Percentiles rank a stretch among this genome's conserved stretches.
phyloP scores from a whole-genome alignment of 805 yeast genomes.

The Metschnikowia lochheadii region DNA sequence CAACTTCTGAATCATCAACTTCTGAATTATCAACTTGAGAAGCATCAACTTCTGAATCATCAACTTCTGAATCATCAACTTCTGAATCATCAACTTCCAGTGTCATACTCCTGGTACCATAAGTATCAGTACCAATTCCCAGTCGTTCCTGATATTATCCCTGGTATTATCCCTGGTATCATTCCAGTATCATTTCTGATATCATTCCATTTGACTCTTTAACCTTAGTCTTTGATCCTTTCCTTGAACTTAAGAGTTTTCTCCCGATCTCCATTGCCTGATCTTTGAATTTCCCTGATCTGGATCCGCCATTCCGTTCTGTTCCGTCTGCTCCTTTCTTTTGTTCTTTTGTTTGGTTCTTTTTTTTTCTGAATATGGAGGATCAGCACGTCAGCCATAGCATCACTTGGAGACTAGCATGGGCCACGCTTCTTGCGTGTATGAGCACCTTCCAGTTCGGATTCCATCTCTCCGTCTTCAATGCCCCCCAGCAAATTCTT shows the following conservation, averaged over 20 bases:
- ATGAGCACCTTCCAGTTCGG: slow-evolving; percentile 39
- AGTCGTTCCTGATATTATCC: neutral
- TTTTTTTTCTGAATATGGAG: slow-evolving; percentile 3
- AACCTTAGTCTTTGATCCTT: no score
- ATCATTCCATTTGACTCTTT: no score
- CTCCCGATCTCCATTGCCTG: neutral
- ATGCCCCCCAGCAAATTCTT: slow-evolving; percentile 30
- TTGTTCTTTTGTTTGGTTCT: neutral
- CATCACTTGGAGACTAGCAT: slow-evolving; percentile 28
- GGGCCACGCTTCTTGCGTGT: slow-evolving; percentile 34
- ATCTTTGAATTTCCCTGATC: no score
- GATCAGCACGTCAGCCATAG: slow-evolving; percentile 8
- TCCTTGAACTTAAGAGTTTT: neutral
- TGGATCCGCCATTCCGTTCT: neutral
- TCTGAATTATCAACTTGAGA: no score
- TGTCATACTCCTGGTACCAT: neutral
- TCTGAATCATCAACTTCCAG: no score
- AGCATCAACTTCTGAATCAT: no score
- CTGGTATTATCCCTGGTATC: no score
- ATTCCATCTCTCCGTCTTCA: slow-evolving; percentile 36
- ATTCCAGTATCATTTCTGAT: no score
- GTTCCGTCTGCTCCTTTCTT: neutral
- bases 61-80: no score
- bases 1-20: no score
- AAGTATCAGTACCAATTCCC: neutral